Conservation (phyloP, 371 early-diverging fungal genomes). For the Spraguea lophii region DNA sequence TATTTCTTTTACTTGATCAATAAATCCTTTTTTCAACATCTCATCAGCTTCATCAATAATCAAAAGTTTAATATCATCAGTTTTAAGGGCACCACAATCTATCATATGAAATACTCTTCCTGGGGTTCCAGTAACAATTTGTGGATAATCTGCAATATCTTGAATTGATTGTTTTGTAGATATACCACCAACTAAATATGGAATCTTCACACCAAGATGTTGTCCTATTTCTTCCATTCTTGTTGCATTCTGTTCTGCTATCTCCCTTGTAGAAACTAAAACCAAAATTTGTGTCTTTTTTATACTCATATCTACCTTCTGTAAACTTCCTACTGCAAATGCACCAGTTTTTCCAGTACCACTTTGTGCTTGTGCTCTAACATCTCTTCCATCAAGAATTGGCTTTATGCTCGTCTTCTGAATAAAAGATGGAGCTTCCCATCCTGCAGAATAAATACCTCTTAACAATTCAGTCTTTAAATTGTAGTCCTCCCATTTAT, state of each 20-base stretch:
- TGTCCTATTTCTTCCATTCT: conserved; percentile 70
- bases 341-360: conserved; percentile 99
- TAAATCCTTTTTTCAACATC: conserved; percentile 83
- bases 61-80: conserved; percentile 72
- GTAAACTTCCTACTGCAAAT: conserved; percentile 82
- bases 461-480: too few relatives aligned
- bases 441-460: too few relatives aligned
- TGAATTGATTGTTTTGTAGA: conserved; percentile 67
- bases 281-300: conserved; percentile 81
- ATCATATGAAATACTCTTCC: conserved; percentile 97
- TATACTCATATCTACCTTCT: conserved; percentile 60
- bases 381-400: conserved; percentile 75
- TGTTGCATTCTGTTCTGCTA: conserved; percentile 80
- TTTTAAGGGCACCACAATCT: conserved; percentile 59
- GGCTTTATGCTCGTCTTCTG: conserved; percentile 81
- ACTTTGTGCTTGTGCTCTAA: conserved; percentile 86
- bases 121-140: conserved; percentile 92
- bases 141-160: conserved; percentile 58
- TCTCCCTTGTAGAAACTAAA: conserved; percentile 89
- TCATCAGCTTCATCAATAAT: conserved; percentile 98
- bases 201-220: conserved; percentile 73
- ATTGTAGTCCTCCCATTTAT: too few relatives aligned
- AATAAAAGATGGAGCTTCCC: conserved; percentile 48
- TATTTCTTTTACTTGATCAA: conserved; percentile 88
- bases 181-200: conserved; percentile 89